These are phyloP conservation scores for Vachellia pachyceras DNA, from an alignment of 306 rosid species.

Conservation along the genomic window DNA sequence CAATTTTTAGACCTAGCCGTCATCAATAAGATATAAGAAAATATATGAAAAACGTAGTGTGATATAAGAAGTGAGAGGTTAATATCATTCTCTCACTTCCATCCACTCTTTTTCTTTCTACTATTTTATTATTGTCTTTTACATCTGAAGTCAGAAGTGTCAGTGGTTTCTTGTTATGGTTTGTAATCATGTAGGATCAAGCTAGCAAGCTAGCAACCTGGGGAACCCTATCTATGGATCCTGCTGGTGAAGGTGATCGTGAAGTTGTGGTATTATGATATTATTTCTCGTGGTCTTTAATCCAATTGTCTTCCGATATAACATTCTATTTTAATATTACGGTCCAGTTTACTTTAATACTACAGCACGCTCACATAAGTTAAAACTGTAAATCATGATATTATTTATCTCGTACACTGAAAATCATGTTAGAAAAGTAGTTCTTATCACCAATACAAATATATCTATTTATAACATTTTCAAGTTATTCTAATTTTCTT, in stretches of 20 bases:
- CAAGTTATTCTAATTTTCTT: neutral
- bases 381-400: no score
- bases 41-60: neutral
- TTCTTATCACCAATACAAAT: no score
- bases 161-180: neutral
- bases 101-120: neutral
- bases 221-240: neutral
- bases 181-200: neutral
- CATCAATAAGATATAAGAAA: neutral
- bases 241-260: neutral
- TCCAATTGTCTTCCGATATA: neutral
- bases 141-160: neutral
- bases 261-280: neutral
- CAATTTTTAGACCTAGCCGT: slow-evolving; percentile 41
- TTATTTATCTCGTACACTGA: no score
- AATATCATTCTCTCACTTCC: neutral
- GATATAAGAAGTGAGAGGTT: neutral
- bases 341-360: no score
- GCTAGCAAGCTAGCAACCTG: neutral
- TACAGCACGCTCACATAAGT: no score
- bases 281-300: neutral
- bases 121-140: neutral
- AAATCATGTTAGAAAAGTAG: no score
- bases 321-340: neutral
- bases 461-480: no score